Base-by-base conservation (phyloP, 2,329 filamentous ascomycete genomes). In the Dothideomycetes sp. region DNA sequence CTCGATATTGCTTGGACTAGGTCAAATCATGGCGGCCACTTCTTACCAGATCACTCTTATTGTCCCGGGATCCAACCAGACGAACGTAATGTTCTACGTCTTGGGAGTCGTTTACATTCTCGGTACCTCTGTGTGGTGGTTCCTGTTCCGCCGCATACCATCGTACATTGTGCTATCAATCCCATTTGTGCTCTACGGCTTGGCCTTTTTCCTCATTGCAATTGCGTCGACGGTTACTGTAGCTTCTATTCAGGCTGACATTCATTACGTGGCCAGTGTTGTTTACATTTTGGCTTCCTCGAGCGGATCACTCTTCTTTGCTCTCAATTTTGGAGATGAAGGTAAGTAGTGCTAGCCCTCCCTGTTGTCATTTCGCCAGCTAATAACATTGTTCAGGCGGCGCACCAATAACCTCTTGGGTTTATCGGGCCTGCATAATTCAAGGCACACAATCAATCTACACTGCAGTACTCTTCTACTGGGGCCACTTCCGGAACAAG, bases 21-120 rank as follows among this genome's bases (percentile, higher is more conserved):
- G 73, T 16, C 76, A 80, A 49, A 73, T 80, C 44, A 72, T 80
- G 35, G 73, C 77, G 1, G 73, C 75, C 41, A 80, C 78, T 55
- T 79, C 75, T 0, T 80, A 80, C 56, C 78, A 81, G 52, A 75
- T 81, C 51, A 79, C 76, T 0, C 64, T 82, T n/a, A 64, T 82
- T 15, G 76, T 75, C 0, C 77, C 77, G 14, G 70, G 77, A 48
- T 64, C 75, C 15, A 75, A 73, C 40, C 67, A 80, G 52, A 68
- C 69, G 2, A 72, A 75, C 3, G 56, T 61, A 22, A 73, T 77
- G 49, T 62, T 81, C 0, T 81, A 81, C 55, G 65, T 68, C 36
- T 72, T 79, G 24, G 75, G 75, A 1, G 68, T 64, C 5, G 71
- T 77, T 15, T 81, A 80, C 49, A n/a, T n/a, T n/a, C 62, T 77